phyloP scores from a whole-genome alignment of 129 eudicot genomes.

The Lactuca sativa region DNA sequence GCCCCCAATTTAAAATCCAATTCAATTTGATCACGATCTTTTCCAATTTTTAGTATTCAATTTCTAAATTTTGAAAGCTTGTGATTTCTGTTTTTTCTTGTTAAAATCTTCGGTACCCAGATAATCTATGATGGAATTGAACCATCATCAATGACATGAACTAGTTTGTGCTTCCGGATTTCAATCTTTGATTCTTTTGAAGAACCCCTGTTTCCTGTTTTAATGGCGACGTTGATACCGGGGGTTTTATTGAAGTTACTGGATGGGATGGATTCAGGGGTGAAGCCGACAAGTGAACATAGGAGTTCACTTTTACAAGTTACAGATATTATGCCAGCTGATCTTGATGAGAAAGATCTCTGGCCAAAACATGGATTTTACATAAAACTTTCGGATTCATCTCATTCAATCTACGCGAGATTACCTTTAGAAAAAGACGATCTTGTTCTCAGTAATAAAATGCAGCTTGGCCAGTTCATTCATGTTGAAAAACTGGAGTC shows the following conservation, averaged over 20 bases:
- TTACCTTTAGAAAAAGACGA: slow-evolving; percentile 81
- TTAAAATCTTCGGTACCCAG: neutral
- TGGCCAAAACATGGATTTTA: slow-evolving; percentile 86
- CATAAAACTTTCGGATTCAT: slow-evolving; percentile 80
- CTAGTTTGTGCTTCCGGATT: neutral
- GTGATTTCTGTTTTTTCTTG: neutral
- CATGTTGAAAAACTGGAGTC: slow-evolving; percentile 70
- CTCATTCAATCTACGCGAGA: slow-evolving; percentile 71
- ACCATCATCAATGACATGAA: neutral
- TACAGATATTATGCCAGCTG: slow-evolving; percentile 79
- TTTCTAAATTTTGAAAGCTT: neutral
- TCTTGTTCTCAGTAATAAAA: slow-evolving; percentile 68
- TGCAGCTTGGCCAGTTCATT: slow-evolving; percentile 89
- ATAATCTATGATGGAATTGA: no score
- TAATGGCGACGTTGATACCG: slow-evolving; percentile 72
- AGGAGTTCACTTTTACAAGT: slow-evolving; percentile 76
- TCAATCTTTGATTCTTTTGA: neutral
- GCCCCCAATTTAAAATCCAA: slow-evolving; percentile 29
- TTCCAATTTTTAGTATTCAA: neutral
- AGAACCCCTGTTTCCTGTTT: neutral
- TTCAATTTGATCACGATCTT: slow-evolving; percentile 2
- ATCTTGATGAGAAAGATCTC: slow-evolving; percentile 78
- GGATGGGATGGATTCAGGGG: slow-evolving; percentile 61
- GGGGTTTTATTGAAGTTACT: slow-evolving; percentile 76
- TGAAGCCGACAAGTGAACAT: slow-evolving; percentile 70